A percentile compares a stretch with the other conserved stretches of the same genome.
phyloP scores from a whole-genome alignment of 148 eudicot genomes.

The Vaccinium corymbosum region DNA sequence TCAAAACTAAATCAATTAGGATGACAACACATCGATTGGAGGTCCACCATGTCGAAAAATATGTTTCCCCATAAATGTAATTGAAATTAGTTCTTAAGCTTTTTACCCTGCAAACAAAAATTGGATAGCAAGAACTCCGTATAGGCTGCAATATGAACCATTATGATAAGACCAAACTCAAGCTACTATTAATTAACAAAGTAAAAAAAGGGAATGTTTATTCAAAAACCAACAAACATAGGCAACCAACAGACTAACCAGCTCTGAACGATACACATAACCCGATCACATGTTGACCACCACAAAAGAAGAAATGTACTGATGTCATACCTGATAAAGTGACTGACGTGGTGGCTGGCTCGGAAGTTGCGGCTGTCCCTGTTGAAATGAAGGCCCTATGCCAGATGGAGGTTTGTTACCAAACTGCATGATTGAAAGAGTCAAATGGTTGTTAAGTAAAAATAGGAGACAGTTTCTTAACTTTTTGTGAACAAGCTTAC shows the following conservation, averaged over 20 bases:
- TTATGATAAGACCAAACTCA: background rate
- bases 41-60: background rate
- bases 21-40: background rate
- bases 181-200: background rate
- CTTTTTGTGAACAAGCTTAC: slow-evolving; percentile 33
- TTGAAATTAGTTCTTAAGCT: background rate
- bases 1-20: background rate
- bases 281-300: background rate
- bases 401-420: slow-evolving; percentile 48
- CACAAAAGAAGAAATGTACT: background rate
- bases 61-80: background rate
- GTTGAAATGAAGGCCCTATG: slow-evolving; percentile 60
- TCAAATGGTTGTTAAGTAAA: slow-evolving; percentile 7
- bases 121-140: background rate
- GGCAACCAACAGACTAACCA: background rate
- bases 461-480: background rate
- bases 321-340: slow-evolving; percentile 56
- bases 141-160: background rate
- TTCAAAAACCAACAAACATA: background rate
- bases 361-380: slow-evolving; percentile 66
- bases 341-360: slow-evolving; percentile 59
- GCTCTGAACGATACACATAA: slow-evolving; percentile 1
- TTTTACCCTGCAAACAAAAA: background rate
- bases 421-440: slow-evolving; percentile 34
- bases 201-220: background rate